Conservation (phyloP, 768 basidiomycete species). For the Kwoniella europaea region DNA sequence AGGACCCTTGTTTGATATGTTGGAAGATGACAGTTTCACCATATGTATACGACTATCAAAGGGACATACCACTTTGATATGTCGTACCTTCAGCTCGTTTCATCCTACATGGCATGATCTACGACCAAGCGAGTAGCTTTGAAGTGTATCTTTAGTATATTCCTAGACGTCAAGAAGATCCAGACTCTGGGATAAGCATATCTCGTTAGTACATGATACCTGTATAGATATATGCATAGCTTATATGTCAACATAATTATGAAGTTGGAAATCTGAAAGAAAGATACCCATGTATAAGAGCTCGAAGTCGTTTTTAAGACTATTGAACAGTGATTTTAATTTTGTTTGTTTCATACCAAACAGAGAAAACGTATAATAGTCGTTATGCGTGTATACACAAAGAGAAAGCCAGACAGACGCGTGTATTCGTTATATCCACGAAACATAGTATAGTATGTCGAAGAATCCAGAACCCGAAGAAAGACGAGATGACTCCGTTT, state of each 20-base stretch:
- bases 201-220: not conserved
- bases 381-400: constrained; percentile 6
- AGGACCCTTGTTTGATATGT: not conserved
- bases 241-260: constrained; percentile 1
- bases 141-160: not conserved
- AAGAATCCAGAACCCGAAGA: not conserved
- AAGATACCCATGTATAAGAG: not conserved
- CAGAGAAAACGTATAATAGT: constrained; percentile 1
- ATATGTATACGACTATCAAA: not conserved
- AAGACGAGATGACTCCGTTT: not conserved
- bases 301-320: not conserved
- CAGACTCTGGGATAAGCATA: not conserved
- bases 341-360: not conserved
- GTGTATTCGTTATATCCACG: constrained; percentile 9
- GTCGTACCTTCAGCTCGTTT: not conserved
- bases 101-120: not conserved
- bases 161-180: not conserved
- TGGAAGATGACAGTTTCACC: not conserved
- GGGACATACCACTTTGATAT: not conserved
- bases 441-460: not conserved
- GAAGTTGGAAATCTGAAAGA: not conserved
- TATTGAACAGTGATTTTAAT: not conserved
- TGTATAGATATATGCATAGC: constrained; percentile 5
- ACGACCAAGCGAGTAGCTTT: not conserved
- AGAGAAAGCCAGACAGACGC: not conserved